These are phyloP conservation scores for Hortaea werneckii DNA, from an alignment of 2,329 filamentous ascomycete species.

Conservation along the genomic window DNA sequence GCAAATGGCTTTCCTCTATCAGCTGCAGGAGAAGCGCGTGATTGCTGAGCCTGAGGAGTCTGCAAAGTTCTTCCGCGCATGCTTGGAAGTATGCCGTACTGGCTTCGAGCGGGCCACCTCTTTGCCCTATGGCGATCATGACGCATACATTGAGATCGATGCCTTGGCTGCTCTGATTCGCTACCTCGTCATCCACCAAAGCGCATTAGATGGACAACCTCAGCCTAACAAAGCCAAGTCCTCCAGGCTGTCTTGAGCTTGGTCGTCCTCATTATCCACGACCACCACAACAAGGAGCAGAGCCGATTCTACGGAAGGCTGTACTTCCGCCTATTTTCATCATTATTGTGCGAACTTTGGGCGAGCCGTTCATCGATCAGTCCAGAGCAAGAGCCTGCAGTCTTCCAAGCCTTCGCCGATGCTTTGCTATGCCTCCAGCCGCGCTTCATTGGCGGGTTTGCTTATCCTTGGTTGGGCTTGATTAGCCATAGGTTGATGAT, in stretches of 20 bases:
- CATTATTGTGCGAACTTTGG: slow-evolving; percentile 64
- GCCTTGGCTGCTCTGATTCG: slow-evolving; percentile 72
- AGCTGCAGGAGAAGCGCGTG: slow-evolving; percentile 65
- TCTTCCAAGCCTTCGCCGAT: slow-evolving; percentile 61
- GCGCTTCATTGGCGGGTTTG: slow-evolving; percentile 66
- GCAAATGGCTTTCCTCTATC: slow-evolving; percentile 66
- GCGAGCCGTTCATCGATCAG: slow-evolving; percentile 15
- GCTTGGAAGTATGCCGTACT: slow-evolving; percentile 68
- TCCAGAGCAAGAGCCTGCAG: slow-evolving; percentile 37
- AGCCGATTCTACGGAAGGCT: slow-evolving; percentile 79
- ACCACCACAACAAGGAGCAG: slow-evolving; percentile 70
- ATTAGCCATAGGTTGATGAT: slow-evolving; percentile 79
- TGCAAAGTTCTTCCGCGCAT: slow-evolving; percentile 66
- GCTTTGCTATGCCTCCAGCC: slow-evolving; percentile 68
- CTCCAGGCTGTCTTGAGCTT: slow-evolving; percentile 69
- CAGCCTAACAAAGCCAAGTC: slow-evolving; percentile 58
- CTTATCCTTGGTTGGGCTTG: slow-evolving; percentile 74
- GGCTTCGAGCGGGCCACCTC: slow-evolving; percentile 65
- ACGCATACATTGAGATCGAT: slow-evolving; percentile 60
- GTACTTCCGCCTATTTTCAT: slow-evolving; percentile 83
- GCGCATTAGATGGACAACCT: slow-evolving; percentile 48
- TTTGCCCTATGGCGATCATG: slow-evolving; percentile 47
- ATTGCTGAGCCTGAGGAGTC: slow-evolving; percentile 68
- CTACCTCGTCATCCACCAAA: slow-evolving; percentile 62
- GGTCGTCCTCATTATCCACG: slow-evolving; percentile 70